Conservation (phyloP, 768 basidiomycete genomes). For the Boletus fagicola region DNA sequence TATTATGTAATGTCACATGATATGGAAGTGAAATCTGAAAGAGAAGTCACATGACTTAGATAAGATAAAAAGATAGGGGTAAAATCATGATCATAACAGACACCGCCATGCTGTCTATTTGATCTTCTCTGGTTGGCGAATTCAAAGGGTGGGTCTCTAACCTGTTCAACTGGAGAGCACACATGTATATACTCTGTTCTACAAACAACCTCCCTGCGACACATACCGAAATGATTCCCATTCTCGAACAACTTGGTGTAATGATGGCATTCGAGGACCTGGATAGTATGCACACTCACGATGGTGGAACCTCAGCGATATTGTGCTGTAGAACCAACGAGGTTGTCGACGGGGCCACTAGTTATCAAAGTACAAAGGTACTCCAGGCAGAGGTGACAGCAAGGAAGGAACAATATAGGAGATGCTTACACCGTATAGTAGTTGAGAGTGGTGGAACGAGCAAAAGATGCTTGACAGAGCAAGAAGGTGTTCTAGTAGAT, state of each 20-base stretch:
- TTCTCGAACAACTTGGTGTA: constrained; percentile 68
- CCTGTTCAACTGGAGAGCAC: constrained; percentile 87
- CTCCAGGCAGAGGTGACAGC: too few relatives aligned
- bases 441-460: too few relatives aligned
- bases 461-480: too few relatives aligned
- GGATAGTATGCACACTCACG: constrained; percentile 29
- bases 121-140: constrained; percentile 76
- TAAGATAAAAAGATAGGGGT: too few relatives aligned
- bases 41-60: too few relatives aligned
- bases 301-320: constrained; percentile 34
- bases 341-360: constrained; percentile 38
- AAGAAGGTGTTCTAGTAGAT: too few relatives aligned
- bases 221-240: constrained; percentile 56
- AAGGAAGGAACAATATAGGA: too few relatives aligned
- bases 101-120: constrained; percentile 38
- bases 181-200: constrained; percentile 56
- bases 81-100: too few relatives aligned
- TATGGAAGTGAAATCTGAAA: too few relatives aligned
- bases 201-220: constrained; percentile 56
- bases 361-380: too few relatives aligned
- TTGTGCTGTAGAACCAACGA: constrained; percentile 57
- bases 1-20: too few relatives aligned
- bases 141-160: constrained; percentile 95
- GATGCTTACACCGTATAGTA: too few relatives aligned
- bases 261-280: constrained; percentile 56